phyloP scores from a whole-genome alignment of 2,329 filamentous ascomycete species.

The Calonectria multiphialidica region DNA sequence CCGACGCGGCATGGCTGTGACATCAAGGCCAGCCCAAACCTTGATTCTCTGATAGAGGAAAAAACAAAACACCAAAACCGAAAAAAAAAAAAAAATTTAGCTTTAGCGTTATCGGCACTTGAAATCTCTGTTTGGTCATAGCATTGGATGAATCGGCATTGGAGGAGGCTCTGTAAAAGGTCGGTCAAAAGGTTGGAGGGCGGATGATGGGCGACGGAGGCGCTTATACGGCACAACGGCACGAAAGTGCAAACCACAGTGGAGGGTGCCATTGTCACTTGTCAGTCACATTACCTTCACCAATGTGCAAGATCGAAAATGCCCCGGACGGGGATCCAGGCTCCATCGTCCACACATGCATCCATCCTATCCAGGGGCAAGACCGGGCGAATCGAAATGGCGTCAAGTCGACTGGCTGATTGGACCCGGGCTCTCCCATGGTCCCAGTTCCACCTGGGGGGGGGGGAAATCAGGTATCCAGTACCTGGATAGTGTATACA shows the following conservation, averaged over 20 bases:
- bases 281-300: conserved; percentile 17
- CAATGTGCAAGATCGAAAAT: conserved; percentile 28
- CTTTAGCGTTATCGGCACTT: conserved; percentile 11
- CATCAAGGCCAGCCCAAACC: neutral
- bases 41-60: neutral
- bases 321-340: conserved; percentile 20
- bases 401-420: conserved; percentile 18
- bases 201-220: neutral
- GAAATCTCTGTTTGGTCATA: neutral
- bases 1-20: conserved; percentile 12
- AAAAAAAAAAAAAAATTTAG: neutral
- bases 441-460: neutral
- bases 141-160: neutral
- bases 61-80: no score
- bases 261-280: conserved; percentile 16
- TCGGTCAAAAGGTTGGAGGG: conserved; percentile 10
- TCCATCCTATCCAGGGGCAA: conserved; percentile 8
- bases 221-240: conserved; percentile 26
- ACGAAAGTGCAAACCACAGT: conserved; percentile 3
- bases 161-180: conserved; percentile 17
- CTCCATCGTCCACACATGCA: conserved; percentile 10
- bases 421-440: conserved; percentile 14
- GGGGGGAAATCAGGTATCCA: neutral
- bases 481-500: neutral
- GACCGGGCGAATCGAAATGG: conserved; percentile 21